Evolutionary conservation across 2,329 filamentous ascomycete species (phyloP).

Genomic region (Onygenales sp.): DNA sequence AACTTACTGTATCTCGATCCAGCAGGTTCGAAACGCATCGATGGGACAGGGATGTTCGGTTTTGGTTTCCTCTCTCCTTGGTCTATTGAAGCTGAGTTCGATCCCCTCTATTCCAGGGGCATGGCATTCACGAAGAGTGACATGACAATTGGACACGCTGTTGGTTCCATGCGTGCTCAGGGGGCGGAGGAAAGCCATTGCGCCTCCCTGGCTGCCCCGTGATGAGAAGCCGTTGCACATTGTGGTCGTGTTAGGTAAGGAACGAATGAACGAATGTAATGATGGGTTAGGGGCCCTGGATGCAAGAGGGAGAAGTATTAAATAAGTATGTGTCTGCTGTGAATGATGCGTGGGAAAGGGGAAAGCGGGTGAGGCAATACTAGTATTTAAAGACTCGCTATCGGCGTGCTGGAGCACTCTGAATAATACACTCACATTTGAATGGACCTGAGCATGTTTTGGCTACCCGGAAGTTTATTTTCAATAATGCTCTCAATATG

Average conservation of each 20-base stretch:
- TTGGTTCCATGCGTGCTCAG: neutral
- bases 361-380: too few relatives aligned
- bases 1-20: conserved; percentile 8
- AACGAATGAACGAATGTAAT: too few relatives aligned
- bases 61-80: neutral
- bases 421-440: too few relatives aligned
- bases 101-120: neutral
- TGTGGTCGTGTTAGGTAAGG: neutral
- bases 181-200: conserved; percentile 3
- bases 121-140: neutral
- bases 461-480: too few relatives aligned
- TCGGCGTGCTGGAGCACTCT: too few relatives aligned
- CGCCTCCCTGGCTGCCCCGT: conserved; percentile 2
- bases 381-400: too few relatives aligned
- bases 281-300: too few relatives aligned
- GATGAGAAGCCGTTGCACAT: conserved; percentile 7
- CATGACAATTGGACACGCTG: neutral
- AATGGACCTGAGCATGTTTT: too few relatives aligned
- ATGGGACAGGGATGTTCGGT: neutral
- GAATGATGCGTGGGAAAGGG: too few relatives aligned
- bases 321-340: too few relatives aligned
- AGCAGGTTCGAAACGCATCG: conserved; percentile 1
- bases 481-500: too few relatives aligned
- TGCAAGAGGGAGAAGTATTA: too few relatives aligned
- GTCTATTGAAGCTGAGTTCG: neutral